Evolutionary conservation across 345 rosid species (phyloP).

Genomic region (Cardamine chenopodiifolia): DNA sequence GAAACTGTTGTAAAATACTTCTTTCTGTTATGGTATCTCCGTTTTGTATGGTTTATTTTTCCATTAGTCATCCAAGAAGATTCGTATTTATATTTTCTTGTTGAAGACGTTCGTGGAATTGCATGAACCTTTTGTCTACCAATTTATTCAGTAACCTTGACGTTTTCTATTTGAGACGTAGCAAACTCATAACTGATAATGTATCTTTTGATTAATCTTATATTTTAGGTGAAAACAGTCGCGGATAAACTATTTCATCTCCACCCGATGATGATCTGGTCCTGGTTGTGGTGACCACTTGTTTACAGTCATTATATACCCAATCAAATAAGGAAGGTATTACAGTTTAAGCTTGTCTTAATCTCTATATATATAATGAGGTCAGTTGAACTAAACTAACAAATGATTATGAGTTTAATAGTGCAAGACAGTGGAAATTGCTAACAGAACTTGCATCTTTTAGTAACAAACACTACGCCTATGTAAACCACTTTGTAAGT

Average conservation of each 20-base stretch:
- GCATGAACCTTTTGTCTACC: too few relatives aligned
- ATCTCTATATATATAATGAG: background rate
- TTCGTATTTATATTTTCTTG: too few relatives aligned
- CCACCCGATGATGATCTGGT: background rate
- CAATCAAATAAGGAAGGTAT: background rate
- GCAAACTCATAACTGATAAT: background rate
- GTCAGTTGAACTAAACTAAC: background rate
- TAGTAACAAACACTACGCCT: background rate
- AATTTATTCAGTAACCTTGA: too few relatives aligned
- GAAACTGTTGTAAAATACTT: too few relatives aligned
- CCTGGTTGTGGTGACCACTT: background rate
- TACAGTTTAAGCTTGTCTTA: background rate
- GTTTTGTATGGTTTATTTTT: too few relatives aligned
- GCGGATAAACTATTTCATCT: background rate
- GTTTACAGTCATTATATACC: background rate
- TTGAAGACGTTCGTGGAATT: too few relatives aligned
- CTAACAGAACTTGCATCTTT: background rate
- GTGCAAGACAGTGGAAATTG: background rate
- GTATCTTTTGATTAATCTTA: background rate
- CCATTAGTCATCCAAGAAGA: too few relatives aligned
- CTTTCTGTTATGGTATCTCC: too few relatives aligned
- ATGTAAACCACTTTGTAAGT: too few relatives aligned
- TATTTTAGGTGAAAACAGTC: background rate
- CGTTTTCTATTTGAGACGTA: too few relatives aligned
- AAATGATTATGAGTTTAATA: background rate